A percentile compares a stretch with the other conserved stretches of the same genome.
These are phyloP conservation scores for Phellopilus nigrolimitatus DNA, from an alignment of 1,284 basidiomycete genomes.

Conservation along the genomic window DNA sequence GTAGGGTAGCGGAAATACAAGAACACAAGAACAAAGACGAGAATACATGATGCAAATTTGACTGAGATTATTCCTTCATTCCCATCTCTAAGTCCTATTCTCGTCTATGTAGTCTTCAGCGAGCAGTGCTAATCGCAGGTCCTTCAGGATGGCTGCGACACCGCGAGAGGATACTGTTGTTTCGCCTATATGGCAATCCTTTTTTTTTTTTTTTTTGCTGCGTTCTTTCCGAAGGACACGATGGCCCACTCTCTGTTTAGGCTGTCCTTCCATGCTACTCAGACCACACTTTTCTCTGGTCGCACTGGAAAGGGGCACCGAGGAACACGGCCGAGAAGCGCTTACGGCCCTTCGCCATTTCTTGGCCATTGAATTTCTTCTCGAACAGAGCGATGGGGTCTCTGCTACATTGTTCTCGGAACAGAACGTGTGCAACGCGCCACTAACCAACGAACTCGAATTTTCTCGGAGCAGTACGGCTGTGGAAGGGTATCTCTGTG, in stretches of 20 bases:
- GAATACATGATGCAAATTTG: too few species aligned
- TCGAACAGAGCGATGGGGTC: constrained; percentile 9
- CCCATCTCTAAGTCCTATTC: too few species aligned
- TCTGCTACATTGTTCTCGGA: constrained; percentile 7
- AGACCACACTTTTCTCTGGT: constrained; percentile 1
- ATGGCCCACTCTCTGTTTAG: constrained; percentile 12
- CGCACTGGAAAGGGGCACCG: not conserved
- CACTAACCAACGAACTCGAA: constrained; percentile 18
- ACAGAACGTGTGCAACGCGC: not conserved
- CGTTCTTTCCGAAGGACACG: constrained; percentile 8
- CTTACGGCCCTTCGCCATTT: not conserved
- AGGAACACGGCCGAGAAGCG: not conserved
- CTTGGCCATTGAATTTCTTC: constrained; percentile 9
- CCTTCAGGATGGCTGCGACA: not conserved
- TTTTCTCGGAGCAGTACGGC: not conserved
- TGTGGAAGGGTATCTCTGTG: constrained; percentile 7
- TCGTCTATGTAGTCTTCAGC: too few species aligned
- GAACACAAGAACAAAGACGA: too few species aligned
- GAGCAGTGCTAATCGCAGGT: too few species aligned
- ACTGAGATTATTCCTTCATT: too few species aligned
- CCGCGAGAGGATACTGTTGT: not conserved
- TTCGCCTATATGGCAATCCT: not conserved
- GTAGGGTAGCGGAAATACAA: too few species aligned
- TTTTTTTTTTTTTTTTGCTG: constrained; percentile 10
- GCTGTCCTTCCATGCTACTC: constrained; percentile 10